A percentile compares a stretch with the other conserved stretches of the same genome.
phyloP scores from a whole-genome alignment of 2,329 filamentous ascomycete genomes.

The Epichloe uncinata region DNA sequence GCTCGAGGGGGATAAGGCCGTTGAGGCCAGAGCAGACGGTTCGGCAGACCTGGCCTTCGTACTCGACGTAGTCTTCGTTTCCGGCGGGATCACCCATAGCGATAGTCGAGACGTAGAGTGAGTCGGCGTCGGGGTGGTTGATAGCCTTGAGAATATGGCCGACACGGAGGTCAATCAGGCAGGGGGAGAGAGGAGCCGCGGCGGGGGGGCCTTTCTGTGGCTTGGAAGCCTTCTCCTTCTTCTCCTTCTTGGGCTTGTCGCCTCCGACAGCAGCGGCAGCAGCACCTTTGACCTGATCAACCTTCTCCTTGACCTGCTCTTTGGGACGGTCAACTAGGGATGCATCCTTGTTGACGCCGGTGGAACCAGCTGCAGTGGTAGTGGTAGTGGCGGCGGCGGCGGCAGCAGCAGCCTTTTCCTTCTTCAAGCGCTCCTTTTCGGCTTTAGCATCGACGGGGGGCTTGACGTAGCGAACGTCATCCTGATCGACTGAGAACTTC shows the following conservation, averaged over 20 bases:
- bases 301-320: slow-evolving; percentile 42
- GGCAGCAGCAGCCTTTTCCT: slow-evolving; percentile 71
- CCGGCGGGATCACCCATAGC: slow-evolving; percentile 81
- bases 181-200: slow-evolving; percentile 71
- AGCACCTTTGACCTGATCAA: slow-evolving; percentile 32
- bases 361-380: slow-evolving; percentile 34
- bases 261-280: slow-evolving; percentile 20
- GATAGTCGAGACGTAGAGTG: slow-evolving; percentile 88
- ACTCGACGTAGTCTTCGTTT: slow-evolving; percentile 72
- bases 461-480: slow-evolving; percentile 76
- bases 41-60: slow-evolving; percentile 80
- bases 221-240: slow-evolving; percentile 81
- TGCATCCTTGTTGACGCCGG: slow-evolving; percentile 21
- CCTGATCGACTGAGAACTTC: slow-evolving; percentile 66
- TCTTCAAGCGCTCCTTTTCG: slow-evolving; percentile 93
- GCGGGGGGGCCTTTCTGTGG: slow-evolving; percentile 48
- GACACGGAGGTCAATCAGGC: slow-evolving; percentile 86
- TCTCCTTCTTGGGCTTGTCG: slow-evolving; percentile 60
- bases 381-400: slow-evolving; percentile 50
- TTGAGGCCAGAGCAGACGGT: slow-evolving; percentile 97
- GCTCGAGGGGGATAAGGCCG: slow-evolving; percentile 78
- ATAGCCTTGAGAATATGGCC: slow-evolving; percentile 95
- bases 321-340: slow-evolving; percentile 48
- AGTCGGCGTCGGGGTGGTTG: slow-evolving; percentile 94
- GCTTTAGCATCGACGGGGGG: slow-evolving; percentile 83